Conservation (phyloP, 768 basidiomycete species). For the Russula sp. region DNA sequence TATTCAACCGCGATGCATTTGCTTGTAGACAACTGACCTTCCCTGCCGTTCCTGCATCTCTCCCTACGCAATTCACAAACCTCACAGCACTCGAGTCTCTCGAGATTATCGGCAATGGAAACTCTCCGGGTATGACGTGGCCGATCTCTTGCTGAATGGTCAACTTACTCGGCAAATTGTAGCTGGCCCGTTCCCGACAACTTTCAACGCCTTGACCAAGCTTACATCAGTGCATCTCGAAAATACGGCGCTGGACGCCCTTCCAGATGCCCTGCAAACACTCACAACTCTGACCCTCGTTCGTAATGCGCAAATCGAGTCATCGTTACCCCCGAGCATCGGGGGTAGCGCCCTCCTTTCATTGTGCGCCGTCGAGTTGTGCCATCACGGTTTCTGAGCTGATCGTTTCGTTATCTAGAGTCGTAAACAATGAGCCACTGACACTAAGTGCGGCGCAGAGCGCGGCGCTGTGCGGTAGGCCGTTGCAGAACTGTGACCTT, state of each 20-base stretch:
- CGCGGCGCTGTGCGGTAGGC: slow-evolving; percentile 12
- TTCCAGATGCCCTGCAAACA: slow-evolving; percentile 31
- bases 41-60: slow-evolving; percentile 39
- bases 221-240: slow-evolving; percentile 37
- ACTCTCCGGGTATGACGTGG: slow-evolving; percentile 33
- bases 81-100: slow-evolving; percentile 35
- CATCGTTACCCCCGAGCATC: slow-evolving; percentile 32
- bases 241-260: slow-evolving; percentile 33
- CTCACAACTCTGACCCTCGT: slow-evolving; percentile 34
- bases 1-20: not conserved
- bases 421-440: slow-evolving; percentile 19
- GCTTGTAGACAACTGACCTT: slow-evolving; percentile 33
- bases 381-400: not conserved
- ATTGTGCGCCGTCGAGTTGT: slow-evolving; percentile 29
- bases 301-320: slow-evolving; percentile 36
- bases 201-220: slow-evolving; percentile 32
- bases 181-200: slow-evolving; percentile 38
- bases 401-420: slow-evolving; percentile 1
- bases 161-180: not conserved
- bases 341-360: slow-evolving; percentile 30
- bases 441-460: slow-evolving; percentile 15
- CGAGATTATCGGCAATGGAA: slow-evolving; percentile 35
- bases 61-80: slow-evolving; percentile 37
- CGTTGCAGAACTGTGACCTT: slow-evolving; percentile 19
- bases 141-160: not conserved